Base-by-base conservation (phyloP, 1,284 basidiomycete species). In the Cryptococcus wingfieldii region DNA sequence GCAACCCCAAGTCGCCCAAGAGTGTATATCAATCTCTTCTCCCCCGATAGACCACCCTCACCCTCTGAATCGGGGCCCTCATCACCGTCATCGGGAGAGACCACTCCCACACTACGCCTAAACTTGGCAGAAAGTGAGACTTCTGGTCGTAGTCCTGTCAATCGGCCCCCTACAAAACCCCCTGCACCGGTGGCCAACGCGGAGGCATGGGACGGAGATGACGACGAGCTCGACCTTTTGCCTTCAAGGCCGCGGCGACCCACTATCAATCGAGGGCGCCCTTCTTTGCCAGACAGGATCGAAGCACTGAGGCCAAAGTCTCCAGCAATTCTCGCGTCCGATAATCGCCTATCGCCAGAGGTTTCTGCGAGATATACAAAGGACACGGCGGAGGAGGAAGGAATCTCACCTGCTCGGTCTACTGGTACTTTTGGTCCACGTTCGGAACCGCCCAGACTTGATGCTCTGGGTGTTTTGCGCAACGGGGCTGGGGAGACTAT, bases 91-190 rank as follows among this genome's bases (percentile, higher is more conserved):
- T 53, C 55, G 12, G 19, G 46, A 13, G 47, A 53, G 47, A 59
- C 60, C 7, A 56, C 60, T 2, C 57, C 60, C n/a, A 59, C 60
- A 2, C 52, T 49, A 23, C 60, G 53, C 1, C 27, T 62, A 12
- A 54, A 57, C 3, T 51, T 51, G 16, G 42, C 41, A 10, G 14
- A 43, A 48, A 25, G 50, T 28, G n/a, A 19, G 45, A 31, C 28
- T 27, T 31, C 38, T 18, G 18, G 6, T 12, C 31, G 8, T 4
- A 39, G 45, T 5, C 10, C 37, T 6, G 41, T 39, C 9, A 38
- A 39, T 14, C 19, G 16, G 7, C 19, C 14, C 41, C 14, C 41
- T 8, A 7, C 41, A 13, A 2, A 42, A 10, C 41, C 41, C 41
- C 14, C 41, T n/a, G 9, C 19, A 23, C 19, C 38, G n/a, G n/a